phyloP scores from a whole-genome alignment of 1,139 yeast species.

The Nakaseomyces glabratus region DNA sequence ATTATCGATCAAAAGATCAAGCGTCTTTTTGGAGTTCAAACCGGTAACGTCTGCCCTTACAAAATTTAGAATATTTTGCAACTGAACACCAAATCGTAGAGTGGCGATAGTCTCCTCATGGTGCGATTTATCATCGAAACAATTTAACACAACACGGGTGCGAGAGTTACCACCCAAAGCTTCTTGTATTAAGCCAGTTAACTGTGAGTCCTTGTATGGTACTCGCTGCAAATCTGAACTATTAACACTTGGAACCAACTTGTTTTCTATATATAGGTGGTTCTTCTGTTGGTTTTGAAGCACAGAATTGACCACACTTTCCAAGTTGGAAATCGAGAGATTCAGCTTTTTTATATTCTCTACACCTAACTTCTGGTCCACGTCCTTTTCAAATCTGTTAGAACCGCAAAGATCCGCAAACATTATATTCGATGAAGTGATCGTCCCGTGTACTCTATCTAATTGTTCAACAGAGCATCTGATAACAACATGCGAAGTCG shows the following conservation, averaged over 20 bases:
- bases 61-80: conserved; percentile 59
- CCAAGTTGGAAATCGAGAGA: conserved; percentile 66
- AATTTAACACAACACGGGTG: conserved; percentile 68
- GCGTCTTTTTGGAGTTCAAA: conserved; percentile 48
- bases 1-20: conserved; percentile 38
- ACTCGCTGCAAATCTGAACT: background rate
- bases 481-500: conserved; percentile 77
- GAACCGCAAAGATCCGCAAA: conserved; percentile 86
- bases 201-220: conserved; percentile 64
- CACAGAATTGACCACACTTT: conserved; percentile 44
- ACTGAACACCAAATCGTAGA: conserved; percentile 70
- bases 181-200: conserved; percentile 76
- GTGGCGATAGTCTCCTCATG: conserved; percentile 69
- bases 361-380: conserved; percentile 64
- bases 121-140: conserved; percentile 60
- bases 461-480: conserved; percentile 55
- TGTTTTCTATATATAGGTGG: conserved; percentile 1
- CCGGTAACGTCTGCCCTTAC: conserved; percentile 60
- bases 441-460: conserved; percentile 35
- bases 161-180: conserved; percentile 82
- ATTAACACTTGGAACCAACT: background rate
- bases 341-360: conserved; percentile 85
- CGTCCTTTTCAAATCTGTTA: conserved; percentile 77
- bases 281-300: background rate
- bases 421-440: conserved; percentile 35